A percentile compares a stretch with the other conserved stretches of the same genome.
Conservation (phyloP, 1,139 yeast species). For the Suhomyces atakaporum region DNA sequence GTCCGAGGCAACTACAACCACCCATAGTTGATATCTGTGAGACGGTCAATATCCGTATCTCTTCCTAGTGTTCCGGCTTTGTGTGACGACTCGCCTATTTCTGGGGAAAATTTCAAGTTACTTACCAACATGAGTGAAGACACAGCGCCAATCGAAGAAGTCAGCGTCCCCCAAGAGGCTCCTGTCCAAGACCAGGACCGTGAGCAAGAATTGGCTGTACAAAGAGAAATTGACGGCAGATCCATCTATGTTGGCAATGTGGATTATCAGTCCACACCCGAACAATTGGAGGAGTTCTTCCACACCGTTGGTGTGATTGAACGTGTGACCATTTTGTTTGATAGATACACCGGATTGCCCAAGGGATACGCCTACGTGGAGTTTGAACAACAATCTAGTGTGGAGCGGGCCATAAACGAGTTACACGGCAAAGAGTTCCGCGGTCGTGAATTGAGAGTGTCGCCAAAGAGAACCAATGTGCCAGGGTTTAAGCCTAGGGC, state of each 20-base stretch:
- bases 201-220: constrained; percentile 31
- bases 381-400: constrained; percentile 33
- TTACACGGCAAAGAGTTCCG: constrained; percentile 38
- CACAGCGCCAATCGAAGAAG: constrained; percentile 3
- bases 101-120: not conserved
- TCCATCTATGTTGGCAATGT: constrained; percentile 49
- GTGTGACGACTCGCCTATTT: not conserved
- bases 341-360: constrained; percentile 39
- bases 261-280: constrained; percentile 44
- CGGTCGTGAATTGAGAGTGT: constrained; percentile 40
- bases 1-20: too few species aligned
- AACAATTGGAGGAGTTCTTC: constrained; percentile 43
- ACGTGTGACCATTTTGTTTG: constrained; percentile 43
- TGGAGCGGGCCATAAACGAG: constrained; percentile 37
- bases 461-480: constrained; percentile 42
- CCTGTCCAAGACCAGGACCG: constrained; percentile 27
- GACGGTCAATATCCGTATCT: too few species aligned
- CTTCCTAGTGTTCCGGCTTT: not conserved
- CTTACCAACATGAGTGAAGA: constrained; percentile 3
- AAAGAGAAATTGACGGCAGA: constrained; percentile 38
- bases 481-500: constrained; percentile 36
- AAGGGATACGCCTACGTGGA: constrained; percentile 52
- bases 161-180: constrained; percentile 10
- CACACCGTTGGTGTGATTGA: constrained; percentile 37
- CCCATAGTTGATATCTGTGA: constrained; percentile 1